Evolutionary conservation across 768 basidiomycete genomes (phyloP).

Genomic region (Mycena leptocephala): DNA sequence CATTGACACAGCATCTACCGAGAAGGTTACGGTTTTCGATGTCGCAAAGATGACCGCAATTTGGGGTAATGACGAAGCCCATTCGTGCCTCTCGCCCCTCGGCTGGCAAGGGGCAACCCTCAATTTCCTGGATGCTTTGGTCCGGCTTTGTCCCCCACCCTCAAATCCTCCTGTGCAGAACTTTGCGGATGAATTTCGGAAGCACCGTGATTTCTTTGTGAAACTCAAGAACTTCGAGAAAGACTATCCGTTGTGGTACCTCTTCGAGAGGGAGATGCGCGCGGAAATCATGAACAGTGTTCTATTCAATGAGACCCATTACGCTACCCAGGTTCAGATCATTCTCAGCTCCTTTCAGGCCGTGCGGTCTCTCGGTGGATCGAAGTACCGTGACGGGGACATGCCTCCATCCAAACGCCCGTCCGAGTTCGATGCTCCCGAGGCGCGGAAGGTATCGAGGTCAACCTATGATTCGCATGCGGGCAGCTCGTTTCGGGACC

Average conservation of each 20-base stretch:
- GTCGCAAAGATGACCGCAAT: neutral
- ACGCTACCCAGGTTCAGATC: neutral
- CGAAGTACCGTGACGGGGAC: neutral
- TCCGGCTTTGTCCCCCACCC: neutral
- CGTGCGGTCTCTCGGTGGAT: neutral
- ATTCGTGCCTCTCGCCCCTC: neutral
- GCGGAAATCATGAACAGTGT: slow-evolving; percentile 16
- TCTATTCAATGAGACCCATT: neutral
- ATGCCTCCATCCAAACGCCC: neutral
- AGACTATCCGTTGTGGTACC: slow-evolving; percentile 16
- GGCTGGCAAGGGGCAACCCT: neutral
- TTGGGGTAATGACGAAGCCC: neutral
- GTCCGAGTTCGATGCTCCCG: neutral
- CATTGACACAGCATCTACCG: neutral
- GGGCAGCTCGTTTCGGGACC: neutral
- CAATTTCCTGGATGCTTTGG: neutral
- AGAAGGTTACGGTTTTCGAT: neutral
- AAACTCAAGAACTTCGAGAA: slow-evolving; percentile 20
- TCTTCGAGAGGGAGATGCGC: slow-evolving; percentile 20
- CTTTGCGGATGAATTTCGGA: neutral
- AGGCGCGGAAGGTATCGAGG: neutral
- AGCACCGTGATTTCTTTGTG: slow-evolving; percentile 17
- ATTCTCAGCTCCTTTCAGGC: neutral
- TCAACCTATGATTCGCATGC: neutral
- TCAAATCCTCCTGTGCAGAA: neutral